Evolutionary conservation across 805 yeast species (phyloP).

Genomic region (Ascoidea tarda): DNA sequence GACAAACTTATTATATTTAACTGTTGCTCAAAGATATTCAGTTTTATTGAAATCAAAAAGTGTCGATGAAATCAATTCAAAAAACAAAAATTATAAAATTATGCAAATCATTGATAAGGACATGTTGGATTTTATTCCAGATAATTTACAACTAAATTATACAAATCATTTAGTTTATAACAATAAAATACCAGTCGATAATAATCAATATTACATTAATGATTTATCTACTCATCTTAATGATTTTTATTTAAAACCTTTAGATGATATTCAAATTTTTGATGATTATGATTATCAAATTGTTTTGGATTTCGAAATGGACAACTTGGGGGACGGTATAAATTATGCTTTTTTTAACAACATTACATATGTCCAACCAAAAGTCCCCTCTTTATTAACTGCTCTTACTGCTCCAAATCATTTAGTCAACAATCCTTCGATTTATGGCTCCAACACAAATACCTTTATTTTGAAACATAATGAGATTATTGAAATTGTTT

Average conservation of each 20-base stretch:
- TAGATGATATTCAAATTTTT: slow-evolving; percentile 23
- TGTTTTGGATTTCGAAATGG: slow-evolving; percentile 47
- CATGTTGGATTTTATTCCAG: slow-evolving; percentile 61
- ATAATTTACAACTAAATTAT: slow-evolving; percentile 36
- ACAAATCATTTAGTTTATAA: slow-evolving; percentile 45
- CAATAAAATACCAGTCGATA: slow-evolving; percentile 17
- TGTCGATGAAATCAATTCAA: slow-evolving; percentile 5
- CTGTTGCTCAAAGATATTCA: slow-evolving; percentile 76
- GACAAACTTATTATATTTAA: slow-evolving; percentile 41
- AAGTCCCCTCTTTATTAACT: slow-evolving; percentile 55
- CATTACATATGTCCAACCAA: slow-evolving; percentile 48
- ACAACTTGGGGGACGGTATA: slow-evolving; percentile 57
- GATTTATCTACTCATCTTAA: slow-evolving; percentile 22
- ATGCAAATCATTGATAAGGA: slow-evolving; percentile 46
- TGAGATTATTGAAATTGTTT: slow-evolving; percentile 59
- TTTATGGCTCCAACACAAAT: slow-evolving; percentile 65
- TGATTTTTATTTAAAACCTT: slow-evolving; percentile 32
- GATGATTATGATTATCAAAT: slow-evolving; percentile 51
- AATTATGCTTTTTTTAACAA: slow-evolving; percentile 68
- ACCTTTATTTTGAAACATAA: slow-evolving; percentile 42
- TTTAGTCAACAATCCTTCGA: slow-evolving; percentile 35
- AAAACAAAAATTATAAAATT: slow-evolving; percentile 38
- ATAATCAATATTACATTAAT: slow-evolving; percentile 14
- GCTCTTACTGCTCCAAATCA: slow-evolving; percentile 46
- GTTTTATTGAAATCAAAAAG: slow-evolving; percentile 48